Evolutionary conservation across 2,329 filamentous ascomycete genomes (phyloP), one percentile per base, ranked within the genome.

Genomic region (Zymoseptoria crescenta): DNA sequence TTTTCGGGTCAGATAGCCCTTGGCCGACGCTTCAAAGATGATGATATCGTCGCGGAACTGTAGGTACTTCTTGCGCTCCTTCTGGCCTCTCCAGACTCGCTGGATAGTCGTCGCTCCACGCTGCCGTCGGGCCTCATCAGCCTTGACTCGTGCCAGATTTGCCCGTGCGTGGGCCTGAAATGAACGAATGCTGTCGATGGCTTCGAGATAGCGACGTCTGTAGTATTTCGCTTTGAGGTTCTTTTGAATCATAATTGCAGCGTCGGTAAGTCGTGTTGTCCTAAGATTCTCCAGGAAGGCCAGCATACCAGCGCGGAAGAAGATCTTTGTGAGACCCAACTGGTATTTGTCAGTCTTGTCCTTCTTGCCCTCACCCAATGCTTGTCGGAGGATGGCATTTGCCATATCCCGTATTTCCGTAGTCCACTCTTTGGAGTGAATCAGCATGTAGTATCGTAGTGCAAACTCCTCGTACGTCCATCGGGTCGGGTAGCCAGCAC

Each of bases 391-490:
- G 69, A 99, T 99, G 20, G 88, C 88, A 73, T 96, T 90, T 52
- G 92, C 94, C 89, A 99, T 96, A 59, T 92, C 81, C 56, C 91
- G 85, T 66, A 99, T 96, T 73, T 97, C 92, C 0, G 91, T 87
- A 4, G 92, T 96, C 93, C 94, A 97, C 68, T 89, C 83, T 19
- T 82, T 81, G 3, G 94, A 97, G 55, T 87, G 91, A 53, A 96
- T 90, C 64, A 99, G 81, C 91, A 99, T 96, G 79, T 99, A 99
- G 79, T 99, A 99, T 62, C 94, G 86, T 60, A 96, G 80, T 19
- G 94, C 94, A 74, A 99, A 99, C 73, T 99, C 94, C 72, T 99
- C 94, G 72, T 96, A 99, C 0, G 94, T 97, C 95, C 94, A 99
- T 73, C 94, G 83, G 52, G 94, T 97, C 16, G 94, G 94, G 72